Evolutionary conservation across 345 rosid genomes (phyloP), one percentile per base, ranked within the genome.

Genomic region (Linum lewisii): DNA sequence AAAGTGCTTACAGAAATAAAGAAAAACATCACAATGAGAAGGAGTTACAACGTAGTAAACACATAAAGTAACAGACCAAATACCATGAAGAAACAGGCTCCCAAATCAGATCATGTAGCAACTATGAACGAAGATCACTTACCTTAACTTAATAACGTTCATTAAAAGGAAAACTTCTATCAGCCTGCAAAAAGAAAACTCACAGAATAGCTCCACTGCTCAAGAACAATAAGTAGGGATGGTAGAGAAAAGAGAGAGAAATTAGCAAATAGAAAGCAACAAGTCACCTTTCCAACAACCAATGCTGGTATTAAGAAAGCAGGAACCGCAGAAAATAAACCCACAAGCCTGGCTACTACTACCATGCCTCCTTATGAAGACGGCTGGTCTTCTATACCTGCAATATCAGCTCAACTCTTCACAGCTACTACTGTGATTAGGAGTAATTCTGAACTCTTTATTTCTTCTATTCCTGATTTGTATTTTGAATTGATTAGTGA

Each of bases 141-240:
- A 77, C 98, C 98, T 92, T 92, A 77, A 88, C 84, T 95, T 96
- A 92, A 49, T 86, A 88, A 6, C 95, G 94, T 60, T 86, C 97
- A 72, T 73, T 86, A 86, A 81, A 84, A 62, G 57, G 13, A 73
- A 92, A 62, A 62, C n/a, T n/a, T n/a, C n/a, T n/a, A n/a, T n/a
- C n/a, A n/a, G n/a, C n/a, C n/a, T n/a, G n/a, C n/a, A n/a, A 74
- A 60, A 54, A 22, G 15, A 44, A 21, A 21, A 44, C 1, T 26
- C 26, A 55, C 2, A 45, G n/a, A 29, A 42, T 59, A 21, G 9
- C 20, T 5, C 2, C 10, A 36, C 4, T 23, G 22, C 14, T 8
- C 7, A 58, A 22, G 2, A 11, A 34, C 38, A 34, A 6, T 34
- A 11, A 6, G 38, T 34, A 34, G 5, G 38, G 38, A 6, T 34